Evolutionary conservation across 495 filamentous ascomycete species (phyloP).

Genomic region (Aspergillus baeticus): DNA sequence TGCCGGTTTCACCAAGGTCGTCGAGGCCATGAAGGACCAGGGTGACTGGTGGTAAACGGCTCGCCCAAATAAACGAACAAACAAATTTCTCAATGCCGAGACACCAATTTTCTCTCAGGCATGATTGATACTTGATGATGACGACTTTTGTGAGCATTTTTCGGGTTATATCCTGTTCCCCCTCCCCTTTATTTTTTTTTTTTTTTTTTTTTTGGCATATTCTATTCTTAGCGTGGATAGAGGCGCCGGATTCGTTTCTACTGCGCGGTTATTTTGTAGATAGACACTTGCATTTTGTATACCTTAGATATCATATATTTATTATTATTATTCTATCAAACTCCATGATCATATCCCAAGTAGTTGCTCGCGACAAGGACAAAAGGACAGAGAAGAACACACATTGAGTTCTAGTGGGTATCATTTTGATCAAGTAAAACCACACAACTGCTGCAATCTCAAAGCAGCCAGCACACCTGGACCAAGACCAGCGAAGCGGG

Average conservation of each 20-base stretch:
- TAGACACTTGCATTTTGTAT: conserved; percentile 5
- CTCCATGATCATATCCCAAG: no score
- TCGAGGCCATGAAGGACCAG: conserved; percentile 89
- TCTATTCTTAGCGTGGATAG: conserved; percentile 39
- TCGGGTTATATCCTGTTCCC: conserved; percentile 10
- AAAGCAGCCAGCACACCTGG: no score
- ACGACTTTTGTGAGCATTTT: conserved; percentile 1
- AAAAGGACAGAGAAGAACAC: no score
- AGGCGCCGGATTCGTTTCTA: conserved; percentile 38
- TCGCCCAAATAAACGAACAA: background rate
- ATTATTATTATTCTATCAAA: background rate
- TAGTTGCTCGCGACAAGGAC: no score
- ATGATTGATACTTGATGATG: conserved; percentile 15
- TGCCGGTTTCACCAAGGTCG: conserved; percentile 96
- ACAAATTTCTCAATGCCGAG: no score
- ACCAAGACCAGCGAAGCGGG: no score
- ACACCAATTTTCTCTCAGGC: conserved; percentile 8
- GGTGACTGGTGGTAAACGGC: conserved; percentile 86
- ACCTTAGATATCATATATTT: conserved; percentile 3
- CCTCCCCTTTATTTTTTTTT: background rate
- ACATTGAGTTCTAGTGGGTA: no score
- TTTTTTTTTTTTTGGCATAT: conserved; percentile 24
- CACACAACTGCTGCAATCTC: no score
- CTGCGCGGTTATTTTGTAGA: conserved; percentile 7
- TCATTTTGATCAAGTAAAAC: no score